Base-by-base conservation (phyloP, 2,329 filamentous ascomycete genomes). In the Trichoderma pleuroti region DNA sequence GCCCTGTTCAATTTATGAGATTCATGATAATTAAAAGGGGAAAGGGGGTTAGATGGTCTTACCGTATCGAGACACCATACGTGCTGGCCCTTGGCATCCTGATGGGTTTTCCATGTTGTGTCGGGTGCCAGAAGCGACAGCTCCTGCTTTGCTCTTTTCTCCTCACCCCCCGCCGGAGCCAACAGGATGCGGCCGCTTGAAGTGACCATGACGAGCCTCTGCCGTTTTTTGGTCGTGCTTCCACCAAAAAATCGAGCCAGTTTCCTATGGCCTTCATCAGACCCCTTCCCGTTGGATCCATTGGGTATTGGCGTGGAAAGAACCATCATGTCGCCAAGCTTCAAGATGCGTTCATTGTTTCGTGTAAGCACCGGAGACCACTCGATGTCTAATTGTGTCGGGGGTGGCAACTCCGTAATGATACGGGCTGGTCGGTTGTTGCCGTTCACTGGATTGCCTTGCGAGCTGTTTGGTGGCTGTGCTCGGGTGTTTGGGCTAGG, bases 301-400 rank as follows among this genome's bases (percentile, higher is more conserved):
- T 93, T 92, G 11, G 92, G 87, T 67, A 94, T 86, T 11, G 94
- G 92, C 3, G 93, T 89, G 7, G 93, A 92, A 49, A 93, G 86
- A 9, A 99, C 94, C 80, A 94, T 88, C 73, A 98, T 83, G 76
- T 99, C 97, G 2, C 96, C 96, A 26, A 99, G 85, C 80, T 97
- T 98, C 73, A 99, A 81, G 75, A 99, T 99, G 42, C 96, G 89
- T 81, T 99, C 96, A 77, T 98, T 98, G 72, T 90, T 91, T 76
- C 91, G 90, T 11, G 93, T 98, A 69, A 99, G 84, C 5, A 99
- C 94, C 1, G 96, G 96, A 0, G 95, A 98, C 96, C 96, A 99
- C 81, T 99, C 96, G 70, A 99, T 97, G 78, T 99, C 96, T 30
- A 99, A 85, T 80, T 98, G 96, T 64, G 93, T 97, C 0, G 96